These are phyloP conservation scores for Talaromyces sp. DNA, from an alignment of 2,329 filamentous ascomycete genomes.

Conservation along the genomic window DNA sequence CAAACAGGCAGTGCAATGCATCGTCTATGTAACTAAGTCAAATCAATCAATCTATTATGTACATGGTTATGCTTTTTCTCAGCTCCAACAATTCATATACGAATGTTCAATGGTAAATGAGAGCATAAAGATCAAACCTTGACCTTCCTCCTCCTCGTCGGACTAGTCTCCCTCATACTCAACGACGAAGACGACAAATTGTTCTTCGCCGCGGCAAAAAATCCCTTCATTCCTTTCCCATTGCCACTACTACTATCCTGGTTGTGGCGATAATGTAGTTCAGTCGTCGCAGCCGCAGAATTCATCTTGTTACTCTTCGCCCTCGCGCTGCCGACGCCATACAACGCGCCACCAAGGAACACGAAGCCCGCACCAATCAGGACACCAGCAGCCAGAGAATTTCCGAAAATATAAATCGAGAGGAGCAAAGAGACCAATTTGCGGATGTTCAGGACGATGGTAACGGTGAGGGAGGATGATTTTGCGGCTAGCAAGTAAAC, in stretches of 20 bases:
- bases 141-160: slow-evolving; percentile 9
- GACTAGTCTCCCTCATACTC: slow-evolving; percentile 13
- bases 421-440: slow-evolving; percentile 88
- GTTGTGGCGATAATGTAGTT: slow-evolving; percentile 6
- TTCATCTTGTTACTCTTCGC: slow-evolving; percentile 22
- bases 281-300: background rate
- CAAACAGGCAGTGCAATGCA: background rate
- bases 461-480: slow-evolving; percentile 88
- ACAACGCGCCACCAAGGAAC: slow-evolving; percentile 85
- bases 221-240: background rate
- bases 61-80: background rate
- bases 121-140: slow-evolving; percentile 5
- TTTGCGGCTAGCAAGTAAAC: slow-evolving; percentile 90
- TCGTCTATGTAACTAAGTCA: background rate
- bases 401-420: slow-evolving; percentile 93
- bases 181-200: slow-evolving; percentile 10
- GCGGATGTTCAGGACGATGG: slow-evolving; percentile 90
- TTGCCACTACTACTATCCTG: background rate
- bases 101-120: background rate
- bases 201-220: background rate
- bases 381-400: slow-evolving; percentile 71
- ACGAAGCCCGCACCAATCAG: slow-evolving; percentile 78
- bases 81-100: background rate
- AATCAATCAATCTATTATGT: background rate
- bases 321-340: slow-evolving; percentile 66